Evolutionary conservation across 164 flowering plant species (phyloP), one percentile per base, ranked within the genome.

Genomic region (Macadamia tetraphylla): DNA sequence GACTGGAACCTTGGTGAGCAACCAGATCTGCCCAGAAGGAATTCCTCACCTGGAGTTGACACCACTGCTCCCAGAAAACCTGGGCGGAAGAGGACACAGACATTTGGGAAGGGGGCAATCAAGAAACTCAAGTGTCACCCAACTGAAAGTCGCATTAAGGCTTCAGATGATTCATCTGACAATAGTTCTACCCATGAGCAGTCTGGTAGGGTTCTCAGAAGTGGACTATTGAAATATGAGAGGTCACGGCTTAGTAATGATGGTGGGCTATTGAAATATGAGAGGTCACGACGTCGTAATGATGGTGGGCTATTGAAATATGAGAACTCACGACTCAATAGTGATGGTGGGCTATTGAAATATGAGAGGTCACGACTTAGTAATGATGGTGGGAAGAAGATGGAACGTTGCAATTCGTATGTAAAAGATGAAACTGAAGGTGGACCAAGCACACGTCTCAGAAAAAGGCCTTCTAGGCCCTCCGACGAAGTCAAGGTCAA

Each of bases 381-480:
- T 8, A 65, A 60, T 49, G 68, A 31, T 49, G 23, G 35, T 35
- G 63, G 67, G 72, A 78, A 67, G 71, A 69, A 62, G 48, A 32
- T 18, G 14, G 65, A 58, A 40, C 74, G 72, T 9, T 67, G 55
- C 40, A 74, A 72, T 68, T 53, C 77, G 63, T 62, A 46, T 60
- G 68, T 17, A 55, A 82, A 84, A 63, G 85, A 80, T 17, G 86
- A 81, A 69, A 7, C 43, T 18, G 89, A 81, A 64, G 92, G 88
- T 63, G 93, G 93, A 60, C 96, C 91, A 15, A 83, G 93, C 83
- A 84, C 90, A n/a, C 87, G 94, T n/a, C 86, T 88, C 23, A 79
- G 97, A 72, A 83, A 75, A 71, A 81, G 96, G 70, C 71, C 78
- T 17, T 58, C 76, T 44, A 89, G 82, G 67, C 79, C 78, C 49